Evolutionary conservation across 371 early-diverging fungal species (phyloP).

Genomic region (Dichotomocladium elegans): DNA sequence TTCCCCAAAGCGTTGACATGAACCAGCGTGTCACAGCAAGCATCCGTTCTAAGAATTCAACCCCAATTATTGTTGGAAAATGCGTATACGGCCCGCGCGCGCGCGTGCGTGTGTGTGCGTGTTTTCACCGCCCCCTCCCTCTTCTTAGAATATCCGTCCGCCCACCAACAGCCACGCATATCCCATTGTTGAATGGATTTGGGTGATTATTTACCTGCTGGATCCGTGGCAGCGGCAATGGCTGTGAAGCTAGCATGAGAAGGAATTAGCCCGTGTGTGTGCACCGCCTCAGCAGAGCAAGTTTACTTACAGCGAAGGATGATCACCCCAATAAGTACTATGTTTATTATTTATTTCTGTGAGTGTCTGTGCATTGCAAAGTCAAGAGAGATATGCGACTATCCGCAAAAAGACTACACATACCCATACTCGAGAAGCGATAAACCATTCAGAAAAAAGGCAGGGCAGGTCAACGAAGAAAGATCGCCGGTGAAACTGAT

Average conservation of each 20-base stretch:
- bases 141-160: no score
- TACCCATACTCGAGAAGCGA: conserved; percentile 79
- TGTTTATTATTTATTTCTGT: no score
- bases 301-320: conserved; percentile 32
- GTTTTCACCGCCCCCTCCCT: no score
- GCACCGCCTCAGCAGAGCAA: neutral
- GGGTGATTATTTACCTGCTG: conserved; percentile 36
- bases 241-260: conserved; percentile 26
- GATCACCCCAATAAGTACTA: conserved; percentile 38
- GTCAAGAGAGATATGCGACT: no score
- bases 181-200: neutral
- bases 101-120: no score
- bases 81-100: no score
- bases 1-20: conserved; percentile 71
- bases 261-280: neutral
- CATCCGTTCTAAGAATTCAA: conserved; percentile 64
- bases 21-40: conserved; percentile 70
- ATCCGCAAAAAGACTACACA: no score
- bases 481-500: conserved; percentile 80
- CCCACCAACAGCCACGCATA: neutral
- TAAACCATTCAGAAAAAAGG: conserved; percentile 70
- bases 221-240: conserved; percentile 41
- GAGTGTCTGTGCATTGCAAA: no score
- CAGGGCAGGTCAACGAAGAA: conserved; percentile 74
- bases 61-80: no score